Evolutionary conservation across 192 early-diverging fungal species (phyloP).

Genomic region (Backusella liffmaniae): DNA sequence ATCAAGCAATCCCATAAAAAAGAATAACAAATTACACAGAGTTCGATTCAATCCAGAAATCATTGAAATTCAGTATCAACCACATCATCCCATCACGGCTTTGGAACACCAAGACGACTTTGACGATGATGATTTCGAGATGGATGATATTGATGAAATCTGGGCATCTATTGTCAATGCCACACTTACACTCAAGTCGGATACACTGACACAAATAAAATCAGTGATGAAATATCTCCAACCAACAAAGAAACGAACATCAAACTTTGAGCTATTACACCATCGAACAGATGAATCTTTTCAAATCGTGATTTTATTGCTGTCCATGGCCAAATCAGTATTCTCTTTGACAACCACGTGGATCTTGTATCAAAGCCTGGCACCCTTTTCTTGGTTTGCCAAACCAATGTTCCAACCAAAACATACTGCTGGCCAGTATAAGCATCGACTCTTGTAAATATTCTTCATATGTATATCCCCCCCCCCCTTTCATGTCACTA

Average conservation of each 20-base stretch:
- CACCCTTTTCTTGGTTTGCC: neutral
- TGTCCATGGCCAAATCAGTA: neutral
- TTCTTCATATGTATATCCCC: no score
- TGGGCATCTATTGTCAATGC: neutral
- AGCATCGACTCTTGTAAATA: slow-evolving; percentile 3
- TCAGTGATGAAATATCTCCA: neutral
- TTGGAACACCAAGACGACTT: neutral
- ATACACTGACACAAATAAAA: neutral
- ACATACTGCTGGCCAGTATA: neutral
- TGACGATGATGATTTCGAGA: neutral
- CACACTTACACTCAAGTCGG: slow-evolving; percentile 4
- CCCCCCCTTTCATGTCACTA: neutral
- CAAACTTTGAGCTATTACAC: neutral
- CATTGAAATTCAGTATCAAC: slow-evolving; percentile 20
- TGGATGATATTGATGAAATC: slow-evolving; percentile 3
- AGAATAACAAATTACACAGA: neutral
- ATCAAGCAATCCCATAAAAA: neutral
- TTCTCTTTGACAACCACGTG: slow-evolving; percentile 15
- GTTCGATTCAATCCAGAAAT: slow-evolving; percentile 30
- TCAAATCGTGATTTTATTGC: neutral
- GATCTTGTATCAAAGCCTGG: slow-evolving; percentile 12
- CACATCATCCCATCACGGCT: slow-evolving; percentile 15
- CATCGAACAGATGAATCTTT: neutral
- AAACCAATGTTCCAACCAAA: neutral
- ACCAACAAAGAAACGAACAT: neutral